phyloP scores from a whole-genome alignment of 495 filamentous ascomycete genomes.

The Astrothelium macrocarpum region DNA sequence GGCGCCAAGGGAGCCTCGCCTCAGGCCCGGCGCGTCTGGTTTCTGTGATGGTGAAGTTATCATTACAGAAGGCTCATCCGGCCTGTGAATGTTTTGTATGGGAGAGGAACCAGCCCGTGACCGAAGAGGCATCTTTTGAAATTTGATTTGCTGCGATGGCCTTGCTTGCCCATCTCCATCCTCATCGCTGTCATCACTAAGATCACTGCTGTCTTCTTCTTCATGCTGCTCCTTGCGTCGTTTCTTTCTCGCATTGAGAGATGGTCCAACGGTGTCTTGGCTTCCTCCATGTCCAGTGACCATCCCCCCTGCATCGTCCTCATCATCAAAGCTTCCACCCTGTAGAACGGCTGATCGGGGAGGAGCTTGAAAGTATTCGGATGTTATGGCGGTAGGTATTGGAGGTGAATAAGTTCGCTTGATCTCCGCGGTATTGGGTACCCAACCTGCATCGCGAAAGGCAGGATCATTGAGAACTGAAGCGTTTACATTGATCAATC shows the following conservation, averaged over 20 bases:
- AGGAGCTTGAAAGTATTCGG: slow-evolving; percentile 84
- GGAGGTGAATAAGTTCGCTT: slow-evolving; percentile 93
- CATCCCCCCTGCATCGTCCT: slow-evolving; percentile 73
- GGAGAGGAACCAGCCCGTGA: slow-evolving; percentile 81
- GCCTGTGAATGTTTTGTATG: slow-evolving; percentile 46
- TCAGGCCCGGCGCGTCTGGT: slow-evolving; percentile 36
- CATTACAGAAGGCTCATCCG: slow-evolving; percentile 34
- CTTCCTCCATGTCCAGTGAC: slow-evolving; percentile 65
- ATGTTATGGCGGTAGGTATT: slow-evolving; percentile 80
- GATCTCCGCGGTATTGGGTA: slow-evolving; percentile 60
- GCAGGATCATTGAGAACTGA: slow-evolving; percentile 85
- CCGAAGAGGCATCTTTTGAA: slow-evolving; percentile 87
- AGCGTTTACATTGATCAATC: slow-evolving; percentile 86
- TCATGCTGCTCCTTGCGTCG: slow-evolving; percentile 66
- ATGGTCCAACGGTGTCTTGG: slow-evolving; percentile 61
- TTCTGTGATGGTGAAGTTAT: slow-evolving; percentile 38
- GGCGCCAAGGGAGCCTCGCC: slow-evolving; percentile 67
- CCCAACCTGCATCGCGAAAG: slow-evolving; percentile 93
- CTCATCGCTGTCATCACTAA: slow-evolving; percentile 94
- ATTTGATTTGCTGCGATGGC: slow-evolving; percentile 74
- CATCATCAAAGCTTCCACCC: slow-evolving; percentile 55
- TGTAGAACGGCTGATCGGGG: slow-evolving; percentile 39
- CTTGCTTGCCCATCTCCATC: slow-evolving; percentile 56
- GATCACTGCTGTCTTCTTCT: slow-evolving; percentile 92
- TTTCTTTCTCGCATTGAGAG: slow-evolving; percentile 38